Conservation (phyloP, 2,329 filamentous ascomycete species). For the Sphaerulina populicola region DNA sequence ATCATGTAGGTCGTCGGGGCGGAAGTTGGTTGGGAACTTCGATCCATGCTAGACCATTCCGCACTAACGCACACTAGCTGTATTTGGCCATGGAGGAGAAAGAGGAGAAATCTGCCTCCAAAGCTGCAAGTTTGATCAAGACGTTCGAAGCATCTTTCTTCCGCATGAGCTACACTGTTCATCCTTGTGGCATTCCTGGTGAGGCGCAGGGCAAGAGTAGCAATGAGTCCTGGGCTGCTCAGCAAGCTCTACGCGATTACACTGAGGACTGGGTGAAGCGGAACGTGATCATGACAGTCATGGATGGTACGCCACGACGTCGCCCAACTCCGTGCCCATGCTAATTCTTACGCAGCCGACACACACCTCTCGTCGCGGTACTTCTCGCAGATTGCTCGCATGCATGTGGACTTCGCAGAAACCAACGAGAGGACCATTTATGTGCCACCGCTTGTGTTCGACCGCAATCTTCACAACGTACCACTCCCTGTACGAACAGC, state of each 20-base stretch:
- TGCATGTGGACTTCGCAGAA: slow-evolving; percentile 54
- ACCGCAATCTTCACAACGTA: slow-evolving; percentile 62
- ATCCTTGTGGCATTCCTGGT: slow-evolving; percentile 56
- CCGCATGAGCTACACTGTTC: slow-evolving; percentile 58
- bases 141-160: slow-evolving; percentile 58
- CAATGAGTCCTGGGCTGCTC: slow-evolving; percentile 63
- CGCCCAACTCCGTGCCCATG: slow-evolving; percentile 1
- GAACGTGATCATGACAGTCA: slow-evolving; percentile 61
- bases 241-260: slow-evolving; percentile 57
- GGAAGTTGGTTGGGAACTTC: neutral
- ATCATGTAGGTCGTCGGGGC: slow-evolving; percentile 57
- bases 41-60: neutral
- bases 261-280: slow-evolving; percentile 42
- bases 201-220: slow-evolving; percentile 68
- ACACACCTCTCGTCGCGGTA: slow-evolving; percentile 62
- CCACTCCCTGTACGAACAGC: slow-evolving; percentile 61
- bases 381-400: slow-evolving; percentile 55
- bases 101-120: slow-evolving; percentile 52
- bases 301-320: slow-evolving; percentile 53
- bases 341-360: slow-evolving; percentile 46
- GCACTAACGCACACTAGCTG: slow-evolving; percentile 42
- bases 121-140: slow-evolving; percentile 54
- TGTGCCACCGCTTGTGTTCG: slow-evolving; percentile 63
- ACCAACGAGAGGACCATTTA: slow-evolving; percentile 58
- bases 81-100: slow-evolving; percentile 67